A percentile compares a stretch with the other conserved stretches of the same genome.
Evolutionary conservation across 148 eudicot species (phyloP).

Genomic region (Linanthus parryae): DNA sequence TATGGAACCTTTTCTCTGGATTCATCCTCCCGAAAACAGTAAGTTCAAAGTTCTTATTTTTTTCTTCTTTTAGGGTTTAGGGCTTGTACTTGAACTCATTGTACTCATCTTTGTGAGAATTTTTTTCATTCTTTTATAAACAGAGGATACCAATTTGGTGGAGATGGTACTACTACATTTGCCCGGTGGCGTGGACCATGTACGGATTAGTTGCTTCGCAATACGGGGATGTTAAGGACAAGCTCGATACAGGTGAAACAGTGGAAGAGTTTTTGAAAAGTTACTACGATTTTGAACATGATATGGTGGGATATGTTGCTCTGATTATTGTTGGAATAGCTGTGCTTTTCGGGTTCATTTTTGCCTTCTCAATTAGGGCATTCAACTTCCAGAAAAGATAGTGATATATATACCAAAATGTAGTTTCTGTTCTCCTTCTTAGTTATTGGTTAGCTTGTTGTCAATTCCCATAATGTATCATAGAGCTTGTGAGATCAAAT

Average conservation of each 20-base stretch:
- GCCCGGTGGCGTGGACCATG: slow-evolving; percentile 53
- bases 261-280: slow-evolving; percentile 27
- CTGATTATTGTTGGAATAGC: slow-evolving; percentile 16
- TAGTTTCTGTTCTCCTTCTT: too few species aligned
- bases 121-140: background rate
- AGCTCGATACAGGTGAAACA: slow-evolving; percentile 20
- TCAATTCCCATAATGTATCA: too few species aligned
- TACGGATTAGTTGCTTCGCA: slow-evolving; percentile 51
- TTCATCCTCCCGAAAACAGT: slow-evolving; percentile 35
- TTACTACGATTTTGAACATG: slow-evolving; percentile 39
- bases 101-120: too few species aligned
- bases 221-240: slow-evolving; percentile 34
- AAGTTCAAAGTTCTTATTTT: slow-evolving; percentile 8
- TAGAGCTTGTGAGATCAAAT: too few species aligned
- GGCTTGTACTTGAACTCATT: too few species aligned
- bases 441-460: too few species aligned
- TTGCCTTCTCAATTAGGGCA: slow-evolving; percentile 27
- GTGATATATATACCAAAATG: too few species aligned
- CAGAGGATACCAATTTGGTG: slow-evolving; percentile 42
- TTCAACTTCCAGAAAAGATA: slow-evolving; percentile 45
- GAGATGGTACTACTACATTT: slow-evolving; percentile 60
- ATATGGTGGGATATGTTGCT: slow-evolving; percentile 27
- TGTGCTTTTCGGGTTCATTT: slow-evolving; percentile 26
- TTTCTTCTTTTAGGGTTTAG: background rate
- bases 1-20: slow-evolving; percentile 50